Conservation (phyloP, 2,329 filamentous ascomycete genomes). For the Westerdykella aurantiaca region DNA sequence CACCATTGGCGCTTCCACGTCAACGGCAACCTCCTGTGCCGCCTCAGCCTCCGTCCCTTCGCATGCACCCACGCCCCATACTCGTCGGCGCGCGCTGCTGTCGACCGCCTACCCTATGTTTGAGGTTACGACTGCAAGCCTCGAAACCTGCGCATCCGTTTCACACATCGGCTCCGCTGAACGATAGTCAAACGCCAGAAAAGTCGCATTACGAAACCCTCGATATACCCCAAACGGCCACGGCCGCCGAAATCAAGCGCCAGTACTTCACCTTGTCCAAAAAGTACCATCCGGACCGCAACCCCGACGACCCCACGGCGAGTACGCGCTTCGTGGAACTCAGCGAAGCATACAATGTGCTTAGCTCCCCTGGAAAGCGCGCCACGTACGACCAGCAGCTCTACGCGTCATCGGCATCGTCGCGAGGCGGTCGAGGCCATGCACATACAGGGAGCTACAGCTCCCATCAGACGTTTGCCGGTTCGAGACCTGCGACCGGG, state of each 20-base stretch:
- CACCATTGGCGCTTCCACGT: background rate
- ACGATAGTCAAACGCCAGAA: slow-evolving; percentile 12
- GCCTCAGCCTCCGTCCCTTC: background rate
- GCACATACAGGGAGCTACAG: slow-evolving; percentile 54
- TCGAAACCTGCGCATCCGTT: slow-evolving; percentile 26
- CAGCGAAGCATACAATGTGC: slow-evolving; percentile 74
- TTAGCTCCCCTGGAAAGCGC: slow-evolving; percentile 68
- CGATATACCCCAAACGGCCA: slow-evolving; percentile 63
- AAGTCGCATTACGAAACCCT: slow-evolving; percentile 71
- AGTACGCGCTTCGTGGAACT: slow-evolving; percentile 74
- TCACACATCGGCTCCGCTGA: slow-evolving; percentile 40
- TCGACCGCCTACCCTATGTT: background rate
- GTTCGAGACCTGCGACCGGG: slow-evolving; percentile 72
- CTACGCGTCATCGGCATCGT: slow-evolving; percentile 33
- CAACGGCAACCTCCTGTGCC: background rate
- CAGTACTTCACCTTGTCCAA: slow-evolving; percentile 90
- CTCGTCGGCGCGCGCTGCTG: background rate
- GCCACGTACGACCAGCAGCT: slow-evolving; percentile 73
- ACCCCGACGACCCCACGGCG: slow-evolving; percentile 68
- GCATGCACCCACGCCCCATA: slow-evolving; percentile 6
- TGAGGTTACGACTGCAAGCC: background rate
- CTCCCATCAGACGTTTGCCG: slow-evolving; percentile 52
- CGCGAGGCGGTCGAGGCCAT: slow-evolving; percentile 22
- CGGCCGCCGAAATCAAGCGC: slow-evolving; percentile 78
- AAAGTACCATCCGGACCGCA: slow-evolving; percentile 84